A percentile compares a stretch with the other conserved stretches of the same genome.
Conservation (phyloP, 257 asterid genomes). For the Salvia splendens region DNA sequence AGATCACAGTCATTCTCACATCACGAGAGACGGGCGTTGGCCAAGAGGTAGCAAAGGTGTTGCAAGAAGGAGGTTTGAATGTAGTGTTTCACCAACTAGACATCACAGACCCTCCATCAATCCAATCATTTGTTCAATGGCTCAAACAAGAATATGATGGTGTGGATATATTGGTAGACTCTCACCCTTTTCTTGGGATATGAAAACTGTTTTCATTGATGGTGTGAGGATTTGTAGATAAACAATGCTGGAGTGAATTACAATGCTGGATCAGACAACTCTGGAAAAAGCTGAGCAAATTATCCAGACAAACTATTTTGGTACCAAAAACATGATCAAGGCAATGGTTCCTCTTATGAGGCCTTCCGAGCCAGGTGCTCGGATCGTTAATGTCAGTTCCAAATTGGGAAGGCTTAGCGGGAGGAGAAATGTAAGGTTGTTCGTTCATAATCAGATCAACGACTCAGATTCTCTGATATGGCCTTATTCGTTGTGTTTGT, state of each 20-base stretch:
- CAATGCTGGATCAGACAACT: slow-evolving; percentile 76
- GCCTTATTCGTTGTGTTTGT: neutral
- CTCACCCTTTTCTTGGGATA: too few relatives aligned
- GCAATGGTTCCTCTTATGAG: slow-evolving; percentile 84
- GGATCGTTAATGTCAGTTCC: slow-evolving; percentile 80
- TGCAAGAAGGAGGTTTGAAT: slow-evolving; percentile 75
- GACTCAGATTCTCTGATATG: neutral
- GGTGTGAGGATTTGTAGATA: slow-evolving; percentile 47
- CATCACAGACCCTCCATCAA: slow-evolving; percentile 65
- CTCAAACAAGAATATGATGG: slow-evolving; percentile 67
- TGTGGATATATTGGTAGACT: slow-evolving; percentile 77
- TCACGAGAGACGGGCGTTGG: slow-evolving; percentile 80
- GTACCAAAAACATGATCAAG: slow-evolving; percentile 78
- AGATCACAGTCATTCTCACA: slow-evolving; percentile 78
- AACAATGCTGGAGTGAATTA: slow-evolving; percentile 97
- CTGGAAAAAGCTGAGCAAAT: slow-evolving; percentile 69
- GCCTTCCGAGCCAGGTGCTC: slow-evolving; percentile 79
- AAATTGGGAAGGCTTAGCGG: slow-evolving; percentile 86
- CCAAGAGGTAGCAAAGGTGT: slow-evolving; percentile 72
- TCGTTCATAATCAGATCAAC: neutral
- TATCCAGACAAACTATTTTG: slow-evolving; percentile 74
- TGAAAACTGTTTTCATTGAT: slow-evolving; percentile 27
- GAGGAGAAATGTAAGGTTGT: slow-evolving; percentile 72
- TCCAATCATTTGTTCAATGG: slow-evolving; percentile 65
- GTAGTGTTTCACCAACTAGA: slow-evolving; percentile 82